A percentile compares a stretch with the other conserved stretches of the same genome.
These are phyloP conservation scores for Leccinum variabile DNA, from an alignment of 1,284 basidiomycete species.

Conservation along the genomic window DNA sequence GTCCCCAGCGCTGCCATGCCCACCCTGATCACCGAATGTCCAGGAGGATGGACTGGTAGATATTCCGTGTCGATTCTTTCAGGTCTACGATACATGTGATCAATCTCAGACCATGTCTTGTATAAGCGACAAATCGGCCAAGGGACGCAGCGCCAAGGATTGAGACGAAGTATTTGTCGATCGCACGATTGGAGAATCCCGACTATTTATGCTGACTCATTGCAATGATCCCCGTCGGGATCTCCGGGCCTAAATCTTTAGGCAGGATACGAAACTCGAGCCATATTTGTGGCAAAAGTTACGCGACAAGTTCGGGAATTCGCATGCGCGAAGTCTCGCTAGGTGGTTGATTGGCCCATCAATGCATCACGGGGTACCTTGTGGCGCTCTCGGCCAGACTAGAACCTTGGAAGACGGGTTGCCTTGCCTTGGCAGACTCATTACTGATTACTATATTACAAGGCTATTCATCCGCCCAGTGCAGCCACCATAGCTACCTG, in stretches of 20 bases:
- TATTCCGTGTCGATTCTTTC: constrained; percentile 4
- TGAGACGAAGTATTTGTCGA: neutral
- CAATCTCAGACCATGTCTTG: neutral
- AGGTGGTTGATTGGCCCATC: constrained; percentile 5
- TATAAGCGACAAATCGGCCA: neutral
- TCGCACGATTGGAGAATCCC: neutral
- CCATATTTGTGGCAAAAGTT: neutral
- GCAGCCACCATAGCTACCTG: neutral
- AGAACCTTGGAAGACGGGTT: neutral
- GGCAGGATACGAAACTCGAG: neutral
- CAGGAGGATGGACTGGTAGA: neutral
- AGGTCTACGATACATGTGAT: constrained; percentile 7
- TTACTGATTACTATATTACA: neutral
- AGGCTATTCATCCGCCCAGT: neutral
- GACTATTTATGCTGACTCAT: neutral
- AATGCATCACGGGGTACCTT: constrained; percentile 3
- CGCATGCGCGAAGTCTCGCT: neutral
- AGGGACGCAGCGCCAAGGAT: neutral
- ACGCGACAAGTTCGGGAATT: neutral
- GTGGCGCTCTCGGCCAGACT: constrained; percentile 4
- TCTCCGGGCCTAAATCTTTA: neutral
- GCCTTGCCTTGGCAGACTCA: neutral
- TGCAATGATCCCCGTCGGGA: neutral
- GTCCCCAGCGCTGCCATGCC: constrained; percentile 15
- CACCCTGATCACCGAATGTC: constrained; percentile 5